phyloP scores from a whole-genome alignment of 129 eudicot species.

The Dittrichia graveolens region DNA sequence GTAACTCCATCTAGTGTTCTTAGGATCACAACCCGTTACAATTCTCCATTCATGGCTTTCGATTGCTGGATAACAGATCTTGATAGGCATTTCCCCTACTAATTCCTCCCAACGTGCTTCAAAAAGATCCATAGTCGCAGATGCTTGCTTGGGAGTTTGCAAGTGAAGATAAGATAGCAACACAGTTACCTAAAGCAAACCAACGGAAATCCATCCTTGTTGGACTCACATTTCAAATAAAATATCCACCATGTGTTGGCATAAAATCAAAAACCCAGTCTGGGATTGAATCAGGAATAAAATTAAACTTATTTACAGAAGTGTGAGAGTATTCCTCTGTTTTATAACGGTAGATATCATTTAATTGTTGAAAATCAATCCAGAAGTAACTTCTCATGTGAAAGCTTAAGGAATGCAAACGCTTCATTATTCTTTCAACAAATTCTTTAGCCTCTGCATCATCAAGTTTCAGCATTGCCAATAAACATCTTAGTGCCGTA shows the following conservation, averaged over 20 bases:
- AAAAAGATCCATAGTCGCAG: conserved; percentile 80
- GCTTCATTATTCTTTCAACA: conserved; percentile 67
- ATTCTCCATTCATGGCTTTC: conserved; percentile 80
- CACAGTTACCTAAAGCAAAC: conserved; percentile 80
- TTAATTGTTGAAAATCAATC: conserved; percentile 77
- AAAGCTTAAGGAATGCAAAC: conserved; percentile 69
- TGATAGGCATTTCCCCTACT: conserved; percentile 78
- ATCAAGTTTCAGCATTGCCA: conserved; percentile 66
- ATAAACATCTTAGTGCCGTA: conserved; percentile 67
- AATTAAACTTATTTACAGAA: conserved; percentile 80
- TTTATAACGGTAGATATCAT: conserved; percentile 76
- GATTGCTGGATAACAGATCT: conserved; percentile 67
- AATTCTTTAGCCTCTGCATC: conserved; percentile 72
- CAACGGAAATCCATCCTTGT: conserved; percentile 84
- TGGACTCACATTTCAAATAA: conserved; percentile 79
- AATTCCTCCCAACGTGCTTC: conserved; percentile 82
- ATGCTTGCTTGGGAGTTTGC: conserved; percentile 80
- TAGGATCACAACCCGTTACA: conserved; percentile 80
- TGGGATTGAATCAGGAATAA: conserved; percentile 80
- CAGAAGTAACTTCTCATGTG: conserved; percentile 89
- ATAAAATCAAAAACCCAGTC: conserved; percentile 84
- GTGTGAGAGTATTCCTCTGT: conserved; percentile 86
- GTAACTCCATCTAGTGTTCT: conserved; percentile 87
- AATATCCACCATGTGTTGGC: conserved; percentile 87
- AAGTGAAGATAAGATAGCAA: conserved; percentile 67